Percentiles rank a stretch among this genome's conserved stretches.
Evolutionary conservation across 1,284 basidiomycete species (phyloP).

Genomic region (Erythrobasidium hasegawianum): DNA sequence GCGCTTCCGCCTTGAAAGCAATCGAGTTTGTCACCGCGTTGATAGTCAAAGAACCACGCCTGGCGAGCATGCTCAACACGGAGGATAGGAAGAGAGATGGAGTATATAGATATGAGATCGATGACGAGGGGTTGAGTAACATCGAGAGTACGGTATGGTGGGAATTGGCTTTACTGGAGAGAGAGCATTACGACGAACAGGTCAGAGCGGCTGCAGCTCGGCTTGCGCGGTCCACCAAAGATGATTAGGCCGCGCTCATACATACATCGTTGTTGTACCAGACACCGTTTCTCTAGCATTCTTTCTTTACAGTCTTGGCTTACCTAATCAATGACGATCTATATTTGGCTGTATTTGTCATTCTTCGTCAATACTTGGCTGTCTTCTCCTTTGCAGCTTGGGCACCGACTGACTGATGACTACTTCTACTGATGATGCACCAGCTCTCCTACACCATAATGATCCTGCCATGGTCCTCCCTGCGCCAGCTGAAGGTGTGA

Average conservation of each 20-base stretch:
- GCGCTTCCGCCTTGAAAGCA: slow-evolving; percentile 61
- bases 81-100: slow-evolving; percentile 80
- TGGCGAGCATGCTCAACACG: slow-evolving; percentile 77
- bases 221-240: slow-evolving; percentile 39
- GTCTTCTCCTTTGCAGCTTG: background rate
- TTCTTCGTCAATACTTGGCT: background rate
- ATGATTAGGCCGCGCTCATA: slow-evolving; percentile 4
- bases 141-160: slow-evolving; percentile 51
- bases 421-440: too few species aligned
- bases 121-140: slow-evolving; percentile 72
- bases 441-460: too few species aligned
- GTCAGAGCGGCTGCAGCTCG: slow-evolving; percentile 48
- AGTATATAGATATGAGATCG: slow-evolving; percentile 71
- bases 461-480: background rate
- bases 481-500: background rate
- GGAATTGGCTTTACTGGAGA: slow-evolving; percentile 49
- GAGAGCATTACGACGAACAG: slow-evolving; percentile 49
- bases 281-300: too few species aligned
- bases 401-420: background rate
- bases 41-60: slow-evolving; percentile 68
- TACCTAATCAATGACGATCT: too few species aligned
- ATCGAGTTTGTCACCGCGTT: slow-evolving; percentile 69
- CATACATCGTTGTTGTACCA: background rate
- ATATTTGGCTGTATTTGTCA: background rate
- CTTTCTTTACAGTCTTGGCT: too few species aligned